These are phyloP conservation scores for Aspergillus ustus DNA, from an alignment of 2,329 filamentous ascomycete genomes.

Conservation along the genomic window DNA sequence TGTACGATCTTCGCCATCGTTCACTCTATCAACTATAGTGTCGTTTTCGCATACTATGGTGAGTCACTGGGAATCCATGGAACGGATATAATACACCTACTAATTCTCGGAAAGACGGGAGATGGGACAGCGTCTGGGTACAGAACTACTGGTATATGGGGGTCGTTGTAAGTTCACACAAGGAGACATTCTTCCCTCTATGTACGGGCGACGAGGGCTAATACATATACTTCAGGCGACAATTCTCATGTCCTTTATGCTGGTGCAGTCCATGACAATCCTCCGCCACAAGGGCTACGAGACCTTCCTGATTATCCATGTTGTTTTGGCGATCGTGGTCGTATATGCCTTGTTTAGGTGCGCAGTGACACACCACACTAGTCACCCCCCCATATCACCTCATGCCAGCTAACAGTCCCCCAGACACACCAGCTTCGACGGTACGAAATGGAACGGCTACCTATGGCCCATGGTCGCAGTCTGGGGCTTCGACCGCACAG, in stretches of 20 bases:
- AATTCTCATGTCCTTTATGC: background rate
- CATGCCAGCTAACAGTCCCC: too few species aligned
- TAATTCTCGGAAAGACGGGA: background rate
- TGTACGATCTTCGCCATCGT: slow-evolving; percentile 46
- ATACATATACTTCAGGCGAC: background rate
- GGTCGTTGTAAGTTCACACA: slow-evolving; percentile 25
- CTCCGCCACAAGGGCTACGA: slow-evolving; percentile 44
- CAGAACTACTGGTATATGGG: slow-evolving; percentile 22
- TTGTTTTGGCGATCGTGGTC: slow-evolving; percentile 41
- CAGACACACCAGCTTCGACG: slow-evolving; percentile 54
- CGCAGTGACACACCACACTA: too few species aligned
- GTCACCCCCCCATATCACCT: too few species aligned
- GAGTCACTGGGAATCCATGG: background rate
- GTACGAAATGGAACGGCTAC: slow-evolving; percentile 51
- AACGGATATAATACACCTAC: background rate
- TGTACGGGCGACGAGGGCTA: too few species aligned
- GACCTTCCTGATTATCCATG: slow-evolving; percentile 45
- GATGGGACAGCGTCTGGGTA: background rate
- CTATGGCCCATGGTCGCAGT: slow-evolving; percentile 53
- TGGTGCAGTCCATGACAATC: background rate
- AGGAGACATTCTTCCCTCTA: too few species aligned
- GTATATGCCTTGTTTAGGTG: slow-evolving; percentile 38
- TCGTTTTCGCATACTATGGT: background rate
- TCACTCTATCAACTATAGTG: background rate
- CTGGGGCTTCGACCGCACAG: slow-evolving; percentile 52